phyloP scores from a whole-genome alignment of 768 basidiomycete genomes.

The Rhizopogon sp. region DNA sequence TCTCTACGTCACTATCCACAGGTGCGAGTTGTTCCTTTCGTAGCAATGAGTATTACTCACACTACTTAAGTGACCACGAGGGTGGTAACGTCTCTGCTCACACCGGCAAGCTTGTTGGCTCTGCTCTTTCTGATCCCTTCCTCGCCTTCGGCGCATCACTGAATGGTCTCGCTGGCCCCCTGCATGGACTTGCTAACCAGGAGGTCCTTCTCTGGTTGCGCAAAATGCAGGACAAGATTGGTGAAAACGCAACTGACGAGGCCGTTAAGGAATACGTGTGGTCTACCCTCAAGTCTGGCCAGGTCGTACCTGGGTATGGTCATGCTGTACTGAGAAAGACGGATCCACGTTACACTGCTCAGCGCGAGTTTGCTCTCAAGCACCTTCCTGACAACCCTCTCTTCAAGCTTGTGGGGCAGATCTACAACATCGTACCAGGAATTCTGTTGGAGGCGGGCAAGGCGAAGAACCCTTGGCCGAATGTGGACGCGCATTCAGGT shows the following conservation, averaged over 20 bases:
- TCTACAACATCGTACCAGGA: slow-evolving; percentile 83
- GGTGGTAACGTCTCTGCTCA: slow-evolving; percentile 98
- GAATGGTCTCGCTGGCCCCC: slow-evolving; percentile 94
- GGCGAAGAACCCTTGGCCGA: slow-evolving; percentile 94
- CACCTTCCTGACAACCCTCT: slow-evolving; percentile 80
- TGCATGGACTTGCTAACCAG: slow-evolving; percentile 97
- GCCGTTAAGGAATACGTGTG: slow-evolving; percentile 92
- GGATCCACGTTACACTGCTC: slow-evolving; percentile 89
- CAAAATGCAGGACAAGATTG: slow-evolving; percentile 89
- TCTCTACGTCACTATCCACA: slow-evolving; percentile 97
- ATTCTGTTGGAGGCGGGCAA: slow-evolving; percentile 91
- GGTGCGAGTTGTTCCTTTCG: slow-evolving; percentile 29
- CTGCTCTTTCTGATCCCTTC: slow-evolving; percentile 97
- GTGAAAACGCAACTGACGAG: slow-evolving; percentile 80
- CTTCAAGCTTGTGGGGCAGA: slow-evolving; percentile 91
- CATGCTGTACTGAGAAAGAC: slow-evolving; percentile 87
- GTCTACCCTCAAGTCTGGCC: slow-evolving; percentile 88
- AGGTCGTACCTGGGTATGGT: slow-evolving; percentile 92
- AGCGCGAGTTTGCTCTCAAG: slow-evolving; percentile 84
- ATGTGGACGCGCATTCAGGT: slow-evolving; percentile 97
- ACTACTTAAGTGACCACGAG: slow-evolving; percentile 75
- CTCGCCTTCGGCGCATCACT: slow-evolving; percentile 88
- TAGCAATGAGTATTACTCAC: background rate
- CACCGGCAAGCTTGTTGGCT: slow-evolving; percentile 89
- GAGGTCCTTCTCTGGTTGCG: slow-evolving; percentile 93